Base-by-base conservation (phyloP, 2,329 filamentous ascomycete species). In the Monilinia fructicola region DNA sequence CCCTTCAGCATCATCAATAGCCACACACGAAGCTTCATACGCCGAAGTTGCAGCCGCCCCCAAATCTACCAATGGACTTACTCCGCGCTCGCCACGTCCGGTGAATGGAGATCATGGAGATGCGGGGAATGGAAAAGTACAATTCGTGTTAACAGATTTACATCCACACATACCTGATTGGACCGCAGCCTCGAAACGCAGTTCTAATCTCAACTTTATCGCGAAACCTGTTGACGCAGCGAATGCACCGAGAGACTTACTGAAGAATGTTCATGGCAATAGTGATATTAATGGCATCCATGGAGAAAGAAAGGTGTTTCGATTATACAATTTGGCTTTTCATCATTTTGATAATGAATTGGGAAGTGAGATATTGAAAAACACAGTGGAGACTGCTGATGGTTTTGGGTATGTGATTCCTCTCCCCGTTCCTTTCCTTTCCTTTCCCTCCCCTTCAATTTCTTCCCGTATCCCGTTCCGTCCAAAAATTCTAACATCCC, bases 261-360 rank as follows among this genome's bases (percentile, higher is more conserved):
- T 65, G 28, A 50, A 65, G n/a, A 77, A 84, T 56, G 72, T 71
- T 23, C 40, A 16, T 42, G 40, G 11, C 16, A 16, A 16, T 42
- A 42, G 12, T 42, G 12, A 16, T 42, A 42, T 42, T 10, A 73
- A 70, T 7, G 54, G 63, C 5, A 10, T 14, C 12, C 9, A 58
- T 14, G 63, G 54, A n/a, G 79, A 78, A 4, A 83, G 81, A 73
- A 83, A 80, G 54, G 79, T 90, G 28, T 89, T 92, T 74, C 81
- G 90, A 5, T 78, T 92, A 60, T 93, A 90, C 76, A 90, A 89
- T 74, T 80, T 92, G 2, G 85, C 89, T 1, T 93, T 93, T 73
- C 90, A 93, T 77, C 90, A 93, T 78, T 93, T 93, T 71, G 83
- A 87, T 69, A 87, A 92, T 73, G 78, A 78, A 4, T 77, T 87